Conservation (phyloP, 768 basidiomycete species). For the Suillus spraguei region DNA sequence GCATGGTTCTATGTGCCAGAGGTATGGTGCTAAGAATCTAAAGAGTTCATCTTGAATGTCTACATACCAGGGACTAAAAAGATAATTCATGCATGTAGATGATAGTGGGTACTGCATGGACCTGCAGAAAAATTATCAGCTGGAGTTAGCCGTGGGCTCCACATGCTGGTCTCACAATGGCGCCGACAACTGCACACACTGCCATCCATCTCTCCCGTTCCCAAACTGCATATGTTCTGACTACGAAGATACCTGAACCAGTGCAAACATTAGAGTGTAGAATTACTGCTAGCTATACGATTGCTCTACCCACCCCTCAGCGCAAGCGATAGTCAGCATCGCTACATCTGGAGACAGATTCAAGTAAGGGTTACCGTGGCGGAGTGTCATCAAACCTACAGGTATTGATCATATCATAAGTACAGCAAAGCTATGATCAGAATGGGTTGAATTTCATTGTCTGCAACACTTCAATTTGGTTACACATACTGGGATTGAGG, state of each 20-base stretch:
- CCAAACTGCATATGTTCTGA: slow-evolving; percentile 2
- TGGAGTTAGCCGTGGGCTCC: not conserved
- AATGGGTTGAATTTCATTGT: not conserved
- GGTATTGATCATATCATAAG: not conserved
- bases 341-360: not conserved
- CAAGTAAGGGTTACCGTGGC: not conserved
- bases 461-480: not conserved
- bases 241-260: not conserved
- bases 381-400: not conserved
- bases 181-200: not conserved
- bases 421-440: too few species aligned
- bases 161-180: not conserved
- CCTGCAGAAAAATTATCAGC: not conserved
- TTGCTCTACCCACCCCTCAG: not conserved
- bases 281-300: too few species aligned
- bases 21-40: not conserved
- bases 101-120: not conserved
- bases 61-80: not conserved
- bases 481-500: not conserved
- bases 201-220: not conserved
- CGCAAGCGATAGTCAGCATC: not conserved
- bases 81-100: not conserved
- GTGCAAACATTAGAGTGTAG: not conserved
- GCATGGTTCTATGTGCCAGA: not conserved
- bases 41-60: not conserved